Conservation (phyloP, 2,329 filamentous ascomycete genomes). For the Cladosporium oxysporum region DNA sequence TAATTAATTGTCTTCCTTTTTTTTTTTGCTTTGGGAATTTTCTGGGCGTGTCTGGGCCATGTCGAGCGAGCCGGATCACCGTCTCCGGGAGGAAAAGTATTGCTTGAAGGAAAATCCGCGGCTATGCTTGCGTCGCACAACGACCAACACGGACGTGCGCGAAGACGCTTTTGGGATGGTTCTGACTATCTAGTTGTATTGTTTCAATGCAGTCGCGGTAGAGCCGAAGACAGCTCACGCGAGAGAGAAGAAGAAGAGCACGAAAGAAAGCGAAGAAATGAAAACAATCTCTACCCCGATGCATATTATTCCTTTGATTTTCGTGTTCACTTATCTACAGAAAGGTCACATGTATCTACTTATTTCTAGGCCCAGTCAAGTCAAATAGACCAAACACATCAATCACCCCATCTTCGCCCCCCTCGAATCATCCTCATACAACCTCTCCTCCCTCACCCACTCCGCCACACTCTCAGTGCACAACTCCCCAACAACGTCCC, state of each 20-base stretch:
- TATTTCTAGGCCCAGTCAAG: neutral
- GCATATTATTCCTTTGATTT: neutral
- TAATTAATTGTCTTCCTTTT: neutral
- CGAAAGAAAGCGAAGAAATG: neutral
- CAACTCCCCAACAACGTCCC: slow-evolving; percentile 52
- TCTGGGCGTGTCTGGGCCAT: neutral
- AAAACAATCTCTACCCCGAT: neutral
- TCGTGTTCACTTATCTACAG: neutral
- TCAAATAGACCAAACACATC: neutral
- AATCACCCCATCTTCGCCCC: slow-evolving; percentile 34
- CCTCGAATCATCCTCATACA: slow-evolving; percentile 53
- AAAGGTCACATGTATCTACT: neutral
- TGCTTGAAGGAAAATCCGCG: neutral
- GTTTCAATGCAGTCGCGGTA: neutral
- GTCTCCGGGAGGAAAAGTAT: neutral
- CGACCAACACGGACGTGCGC: neutral
- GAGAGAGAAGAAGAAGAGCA: neutral
- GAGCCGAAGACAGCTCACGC: neutral
- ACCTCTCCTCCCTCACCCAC: slow-evolving; percentile 58
- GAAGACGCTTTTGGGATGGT: neutral
- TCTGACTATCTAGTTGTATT: neutral
- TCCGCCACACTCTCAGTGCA: slow-evolving; percentile 59
- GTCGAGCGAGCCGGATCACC: neutral
- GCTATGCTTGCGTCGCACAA: neutral
- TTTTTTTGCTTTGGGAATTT: neutral